Percentiles rank a stretch among this genome's conserved stretches.
Evolutionary conservation across 768 basidiomycete genomes (phyloP).

Genomic region (Mycena kentingensis): DNA sequence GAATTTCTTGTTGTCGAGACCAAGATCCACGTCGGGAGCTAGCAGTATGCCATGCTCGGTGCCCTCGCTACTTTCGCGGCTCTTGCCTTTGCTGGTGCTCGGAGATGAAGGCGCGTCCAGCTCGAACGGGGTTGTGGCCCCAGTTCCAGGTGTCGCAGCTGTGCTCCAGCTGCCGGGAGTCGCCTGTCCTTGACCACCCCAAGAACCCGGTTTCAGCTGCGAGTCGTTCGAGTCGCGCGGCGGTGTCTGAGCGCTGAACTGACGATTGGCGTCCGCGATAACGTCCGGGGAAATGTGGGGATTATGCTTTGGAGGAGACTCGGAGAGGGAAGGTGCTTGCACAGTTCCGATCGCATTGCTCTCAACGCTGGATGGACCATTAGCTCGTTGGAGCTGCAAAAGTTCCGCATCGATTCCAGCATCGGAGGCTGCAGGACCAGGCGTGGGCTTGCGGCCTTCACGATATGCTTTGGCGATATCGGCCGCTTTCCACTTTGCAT

Average conservation of each 20-base stretch:
- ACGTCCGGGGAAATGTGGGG: too few relatives aligned
- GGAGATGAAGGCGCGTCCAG: slow-evolving; percentile 14
- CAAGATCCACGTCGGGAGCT: slow-evolving; percentile 4
- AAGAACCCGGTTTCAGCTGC: slow-evolving; percentile 23
- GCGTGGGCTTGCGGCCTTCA: slow-evolving; percentile 83
- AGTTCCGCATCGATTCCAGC: slow-evolving; percentile 31
- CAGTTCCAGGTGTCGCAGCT: slow-evolving; percentile 70
- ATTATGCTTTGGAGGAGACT: too few relatives aligned
- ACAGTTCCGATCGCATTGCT: too few relatives aligned
- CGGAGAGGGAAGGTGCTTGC: too few relatives aligned
- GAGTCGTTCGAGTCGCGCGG: slow-evolving; percentile 15
- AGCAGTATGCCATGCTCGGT: slow-evolving; percentile 24
- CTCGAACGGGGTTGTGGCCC: slow-evolving; percentile 25
- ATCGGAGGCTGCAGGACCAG: slow-evolving; percentile 69
- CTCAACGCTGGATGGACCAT: slow-evolving; percentile 9
- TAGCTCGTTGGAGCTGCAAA: slow-evolving; percentile 7
- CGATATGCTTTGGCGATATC: slow-evolving; percentile 93
- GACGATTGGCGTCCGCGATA: slow-evolving; percentile 21
- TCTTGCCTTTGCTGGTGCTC: slow-evolving; percentile 17
- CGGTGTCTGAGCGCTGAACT: slow-evolving; percentile 27
- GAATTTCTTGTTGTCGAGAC: slow-evolving; percentile 40
- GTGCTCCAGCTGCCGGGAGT: slow-evolving; percentile 75
- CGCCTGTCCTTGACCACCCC: slow-evolving; percentile 29
- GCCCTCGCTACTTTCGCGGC: slow-evolving; percentile 32
- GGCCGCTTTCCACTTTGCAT: slow-evolving; percentile 97